A percentile compares a stretch with the other conserved stretches of the same genome.
These are phyloP conservation scores for Trametes coccinea DNA, from an alignment of 768 basidiomycete species.

Conservation along the genomic window DNA sequence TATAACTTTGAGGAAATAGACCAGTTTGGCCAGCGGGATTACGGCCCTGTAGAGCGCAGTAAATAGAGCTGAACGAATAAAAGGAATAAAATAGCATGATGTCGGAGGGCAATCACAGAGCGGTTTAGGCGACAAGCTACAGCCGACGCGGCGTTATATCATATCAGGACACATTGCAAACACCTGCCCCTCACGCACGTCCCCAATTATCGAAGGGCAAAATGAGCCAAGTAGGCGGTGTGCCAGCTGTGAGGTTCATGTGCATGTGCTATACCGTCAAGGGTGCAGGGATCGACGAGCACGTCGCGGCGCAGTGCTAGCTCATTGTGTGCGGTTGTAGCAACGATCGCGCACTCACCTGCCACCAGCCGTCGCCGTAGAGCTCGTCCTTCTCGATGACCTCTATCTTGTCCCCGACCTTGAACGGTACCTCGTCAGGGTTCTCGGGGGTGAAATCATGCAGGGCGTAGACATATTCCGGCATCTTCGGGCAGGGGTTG, in stretches of 20 bases:
- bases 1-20: conserved; percentile 90
- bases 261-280: background rate
- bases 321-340: background rate
- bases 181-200: background rate
- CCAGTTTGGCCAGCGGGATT: conserved; percentile 83
- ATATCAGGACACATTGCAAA: background rate
- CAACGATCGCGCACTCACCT: conserved; percentile 44
- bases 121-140: background rate
- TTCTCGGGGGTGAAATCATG: conserved; percentile 91
- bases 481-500: conserved; percentile 44
- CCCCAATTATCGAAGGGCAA: background rate
- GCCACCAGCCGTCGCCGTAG: conserved; percentile 97
- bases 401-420: conserved; percentile 82
- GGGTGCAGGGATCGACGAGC: background rate
- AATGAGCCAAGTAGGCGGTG: background rate
- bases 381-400: conserved; percentile 92
- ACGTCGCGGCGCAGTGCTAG: background rate
- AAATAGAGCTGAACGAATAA: conserved; percentile 23
- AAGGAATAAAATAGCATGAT: conserved; percentile 13
- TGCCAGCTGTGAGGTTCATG: background rate
- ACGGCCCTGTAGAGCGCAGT: conserved; percentile 60
- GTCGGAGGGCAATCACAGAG: conserved; percentile 4
- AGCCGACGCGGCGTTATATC: background rate
- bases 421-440: conserved; percentile 89
- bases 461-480: conserved; percentile 83